Conservation (phyloP, 2,329 filamentous ascomycete species). For the Tolypocladium amazonense region DNA sequence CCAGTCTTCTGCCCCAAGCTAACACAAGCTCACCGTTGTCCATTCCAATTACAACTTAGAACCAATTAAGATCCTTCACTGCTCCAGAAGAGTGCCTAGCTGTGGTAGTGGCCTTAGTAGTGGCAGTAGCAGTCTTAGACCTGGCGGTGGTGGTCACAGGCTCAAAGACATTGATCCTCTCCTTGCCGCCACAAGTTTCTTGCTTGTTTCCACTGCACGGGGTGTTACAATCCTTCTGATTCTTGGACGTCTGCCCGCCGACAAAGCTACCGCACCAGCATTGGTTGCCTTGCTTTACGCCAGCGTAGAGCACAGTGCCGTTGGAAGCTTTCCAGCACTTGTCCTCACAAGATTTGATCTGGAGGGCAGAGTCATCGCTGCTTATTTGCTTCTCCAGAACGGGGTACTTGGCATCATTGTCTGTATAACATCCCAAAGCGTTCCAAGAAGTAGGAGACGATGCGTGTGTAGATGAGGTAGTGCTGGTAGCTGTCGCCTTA, state of each 20-base stretch:
- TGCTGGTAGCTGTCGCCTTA: not conserved
- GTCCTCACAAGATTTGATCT: not conserved
- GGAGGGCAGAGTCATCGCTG: not conserved
- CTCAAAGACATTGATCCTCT: not conserved
- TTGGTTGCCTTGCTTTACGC: not conserved
- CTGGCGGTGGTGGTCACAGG: not conserved
- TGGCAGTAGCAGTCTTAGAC: not conserved
- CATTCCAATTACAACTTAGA: not conserved
- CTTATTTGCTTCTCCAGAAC: not conserved
- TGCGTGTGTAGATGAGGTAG: not conserved
- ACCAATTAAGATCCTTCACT: not conserved
- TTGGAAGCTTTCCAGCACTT: not conserved
- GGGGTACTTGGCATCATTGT: not conserved
- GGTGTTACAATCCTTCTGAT: not conserved
- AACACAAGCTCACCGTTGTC: not conserved
- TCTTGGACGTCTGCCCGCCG: not conserved
- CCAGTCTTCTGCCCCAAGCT: not conserved
- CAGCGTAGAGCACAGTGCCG: not conserved
- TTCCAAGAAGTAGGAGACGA: not conserved
- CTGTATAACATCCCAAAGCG: not conserved
- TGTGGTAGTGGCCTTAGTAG: not conserved
- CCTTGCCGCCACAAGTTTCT: not conserved
- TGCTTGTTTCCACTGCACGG: not conserved
- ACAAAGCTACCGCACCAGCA: not conserved
- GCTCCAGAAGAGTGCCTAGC: not conserved